These are phyloP conservation scores for Wilcoxina mikolae DNA, from an alignment of 495 filamentous ascomycete species.

Conservation along the genomic window DNA sequence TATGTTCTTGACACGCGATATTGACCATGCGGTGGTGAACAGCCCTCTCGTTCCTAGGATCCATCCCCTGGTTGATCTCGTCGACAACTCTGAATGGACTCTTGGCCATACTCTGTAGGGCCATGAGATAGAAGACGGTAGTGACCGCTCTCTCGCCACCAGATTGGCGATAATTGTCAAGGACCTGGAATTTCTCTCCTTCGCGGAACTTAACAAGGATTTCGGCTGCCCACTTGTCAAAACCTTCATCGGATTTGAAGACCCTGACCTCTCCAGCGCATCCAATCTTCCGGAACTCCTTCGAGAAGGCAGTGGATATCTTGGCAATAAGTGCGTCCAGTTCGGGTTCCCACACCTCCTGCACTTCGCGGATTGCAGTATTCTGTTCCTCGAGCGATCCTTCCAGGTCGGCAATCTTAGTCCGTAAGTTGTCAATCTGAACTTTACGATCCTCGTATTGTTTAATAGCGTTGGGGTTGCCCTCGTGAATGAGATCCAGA, in stretches of 20 bases:
- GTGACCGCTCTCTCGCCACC: slow-evolving; percentile 92
- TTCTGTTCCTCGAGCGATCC: slow-evolving; percentile 32
- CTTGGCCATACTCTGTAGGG: slow-evolving; percentile 81
- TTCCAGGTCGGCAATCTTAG: slow-evolving; percentile 40
- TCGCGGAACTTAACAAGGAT: slow-evolving; percentile 91
- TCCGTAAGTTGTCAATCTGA: slow-evolving; percentile 27
- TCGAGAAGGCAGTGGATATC: slow-evolving; percentile 77
- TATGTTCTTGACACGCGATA: slow-evolving; percentile 67
- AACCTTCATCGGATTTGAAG: slow-evolving; percentile 66
- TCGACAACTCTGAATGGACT: slow-evolving; percentile 98
- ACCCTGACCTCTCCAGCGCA: slow-evolving; percentile 87
- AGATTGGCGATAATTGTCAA: slow-evolving; percentile 85
- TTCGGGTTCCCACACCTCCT: slow-evolving; percentile 62
- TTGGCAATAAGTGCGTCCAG: slow-evolving; percentile 61
- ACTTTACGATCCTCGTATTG: slow-evolving; percentile 57
- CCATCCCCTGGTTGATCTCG: slow-evolving; percentile 99
- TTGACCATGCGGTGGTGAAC: slow-evolving; percentile 94
- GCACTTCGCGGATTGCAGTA: slow-evolving; percentile 42
- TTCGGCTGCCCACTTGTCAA: slow-evolving; percentile 84
- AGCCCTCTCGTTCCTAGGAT: slow-evolving; percentile 93
- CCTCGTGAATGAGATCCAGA: slow-evolving; percentile 64
- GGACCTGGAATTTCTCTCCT: slow-evolving; percentile 63
- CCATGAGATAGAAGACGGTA: slow-evolving; percentile 99
- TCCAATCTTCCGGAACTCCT: slow-evolving; percentile 83
- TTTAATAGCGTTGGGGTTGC: slow-evolving; percentile 57